Evolutionary conservation across 192 early-diverging fungal species (phyloP), one percentile per base, ranked within the genome.

Genomic region (Coemansia furcata): DNA sequence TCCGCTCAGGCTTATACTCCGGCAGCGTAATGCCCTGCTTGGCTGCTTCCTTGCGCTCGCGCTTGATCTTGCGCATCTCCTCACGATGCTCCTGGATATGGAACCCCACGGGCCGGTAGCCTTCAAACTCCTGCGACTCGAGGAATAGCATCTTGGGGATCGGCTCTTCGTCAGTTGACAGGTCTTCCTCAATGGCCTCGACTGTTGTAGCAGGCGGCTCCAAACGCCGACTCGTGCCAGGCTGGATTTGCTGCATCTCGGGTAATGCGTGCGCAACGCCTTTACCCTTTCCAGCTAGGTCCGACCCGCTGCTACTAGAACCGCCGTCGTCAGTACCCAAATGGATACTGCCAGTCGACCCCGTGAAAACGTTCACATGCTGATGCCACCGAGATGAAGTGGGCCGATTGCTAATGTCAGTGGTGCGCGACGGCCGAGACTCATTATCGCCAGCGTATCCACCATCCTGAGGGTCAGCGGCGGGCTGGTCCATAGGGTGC

Each of bases 41-140:
- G 26, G 69, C 69, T 6, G 73, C 74, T 14, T 75, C 73, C 61
- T 69, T 81, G 37, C 71, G 39, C 30, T 42, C 36, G 47, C 73
- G 65, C 66, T 50, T 64, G 54, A 70, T 59, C 37, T 69, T 54
- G n/a, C 78, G 78, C 52, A 42, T 39, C 65, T 81, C 78, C 26
- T 81, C 78, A 19, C 67, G 78, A 36, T 69, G 58, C 42, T 81
- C 66, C 23, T 67, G 73, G 30, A 81, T 81, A 49, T 73, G 54
- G 43, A 44, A 65, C 1, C 67, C 78, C 3, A 68, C 59, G 0
- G 78, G 73, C 21, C 67, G 58, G 36, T 81, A 81, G 29, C 78
- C 78, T 39, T 81, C 78, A 67, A 81, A 81, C 21, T 76, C 74
- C 54, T 81, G 78, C 65, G 78, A 81, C 54, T 63, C 69, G 1